A percentile compares a stretch with the other conserved stretches of the same genome.
phyloP scores from a whole-genome alignment of 2,329 filamentous ascomycete species.

The Trematosphaeria pertusa region DNA sequence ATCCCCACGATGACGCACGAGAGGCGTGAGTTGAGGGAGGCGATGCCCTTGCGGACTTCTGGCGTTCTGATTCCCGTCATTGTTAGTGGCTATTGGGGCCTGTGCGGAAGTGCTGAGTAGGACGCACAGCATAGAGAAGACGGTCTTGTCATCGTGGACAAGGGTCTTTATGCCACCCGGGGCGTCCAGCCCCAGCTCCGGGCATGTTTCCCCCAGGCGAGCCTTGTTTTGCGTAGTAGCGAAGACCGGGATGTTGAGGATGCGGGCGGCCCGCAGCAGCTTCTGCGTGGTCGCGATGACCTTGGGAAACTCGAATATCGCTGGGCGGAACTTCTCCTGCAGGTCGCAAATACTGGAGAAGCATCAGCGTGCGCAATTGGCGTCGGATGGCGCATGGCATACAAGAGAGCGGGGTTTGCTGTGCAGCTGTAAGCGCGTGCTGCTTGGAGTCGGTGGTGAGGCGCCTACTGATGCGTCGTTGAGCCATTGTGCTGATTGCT shows the following conservation, averaged over 20 bases:
- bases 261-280: conserved; percentile 59
- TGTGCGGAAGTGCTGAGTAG: neutral
- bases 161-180: conserved; percentile 60
- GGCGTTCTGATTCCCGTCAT: too few species aligned
- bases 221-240: conserved; percentile 84
- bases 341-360: conserved; percentile 82
- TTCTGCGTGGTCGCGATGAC: conserved; percentile 64
- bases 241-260: conserved; percentile 78
- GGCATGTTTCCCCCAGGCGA: conserved; percentile 80
- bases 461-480: conserved; percentile 39
- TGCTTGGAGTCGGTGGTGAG: conserved; percentile 15
- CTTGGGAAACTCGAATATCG: conserved; percentile 85
- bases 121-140: conserved; percentile 78
- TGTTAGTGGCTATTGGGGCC: too few species aligned
- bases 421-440: conserved; percentile 29
- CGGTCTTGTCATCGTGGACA: conserved; percentile 80
- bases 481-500: conserved; percentile 31
- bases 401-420: conserved; percentile 53
- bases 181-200: conserved; percentile 67
- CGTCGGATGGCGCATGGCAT: conserved; percentile 20
- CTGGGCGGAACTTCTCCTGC: conserved; percentile 87
- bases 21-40: conserved; percentile 40
- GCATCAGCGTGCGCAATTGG: conserved; percentile 26
- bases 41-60: conserved; percentile 61
- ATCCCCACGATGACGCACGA: conserved; percentile 83